A percentile compares a stretch with the other conserved stretches of the same genome.
Evolutionary conservation across 2,329 filamentous ascomycete genomes (phyloP).

Genomic region (Scedosporium dehoogii): DNA sequence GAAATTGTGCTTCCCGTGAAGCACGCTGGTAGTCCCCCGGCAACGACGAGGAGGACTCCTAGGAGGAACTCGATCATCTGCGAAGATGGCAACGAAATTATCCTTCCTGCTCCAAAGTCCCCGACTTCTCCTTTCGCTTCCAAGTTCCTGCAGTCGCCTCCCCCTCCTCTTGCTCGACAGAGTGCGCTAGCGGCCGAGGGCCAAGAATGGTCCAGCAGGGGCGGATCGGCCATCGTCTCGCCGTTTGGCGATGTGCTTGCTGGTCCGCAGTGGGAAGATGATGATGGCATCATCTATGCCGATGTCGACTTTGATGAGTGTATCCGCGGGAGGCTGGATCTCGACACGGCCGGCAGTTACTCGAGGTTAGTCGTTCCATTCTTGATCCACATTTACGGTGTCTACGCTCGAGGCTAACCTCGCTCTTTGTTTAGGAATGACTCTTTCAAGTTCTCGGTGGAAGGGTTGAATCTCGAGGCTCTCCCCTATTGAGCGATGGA

Average conservation of each 20-base stretch:
- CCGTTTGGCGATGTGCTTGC: constrained; percentile 71
- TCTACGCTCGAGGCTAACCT: not conserved
- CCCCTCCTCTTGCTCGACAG: not conserved
- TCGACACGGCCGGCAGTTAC: constrained; percentile 81
- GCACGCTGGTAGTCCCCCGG: not conserved
- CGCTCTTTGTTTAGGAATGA: constrained; percentile 35
- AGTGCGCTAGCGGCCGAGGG: constrained; percentile 9
- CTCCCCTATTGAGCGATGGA: constrained; percentile 34
- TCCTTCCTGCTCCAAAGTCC: constrained; percentile 23
- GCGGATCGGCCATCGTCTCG: constrained; percentile 73
- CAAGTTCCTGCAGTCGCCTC: not conserved
- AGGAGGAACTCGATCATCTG: constrained; percentile 35
- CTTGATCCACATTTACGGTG: not conserved
- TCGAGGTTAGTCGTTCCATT: constrained; percentile 47
- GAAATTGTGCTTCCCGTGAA: constrained; percentile 31
- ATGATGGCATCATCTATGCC: constrained; percentile 53
- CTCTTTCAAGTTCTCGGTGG: constrained; percentile 49
- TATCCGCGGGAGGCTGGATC: constrained; percentile 66
- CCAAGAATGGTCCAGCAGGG: constrained; percentile 50
- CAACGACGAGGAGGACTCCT: constrained; percentile 13
- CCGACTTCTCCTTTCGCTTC: not conserved
- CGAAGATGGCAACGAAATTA: constrained; percentile 47
- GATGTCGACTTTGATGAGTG: constrained; percentile 87
- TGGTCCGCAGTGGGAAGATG: constrained; percentile 76
- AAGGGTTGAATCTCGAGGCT: constrained; percentile 47